Conservation (phyloP, 176 grass and related monocot species). For the Oryza punctata region DNA sequence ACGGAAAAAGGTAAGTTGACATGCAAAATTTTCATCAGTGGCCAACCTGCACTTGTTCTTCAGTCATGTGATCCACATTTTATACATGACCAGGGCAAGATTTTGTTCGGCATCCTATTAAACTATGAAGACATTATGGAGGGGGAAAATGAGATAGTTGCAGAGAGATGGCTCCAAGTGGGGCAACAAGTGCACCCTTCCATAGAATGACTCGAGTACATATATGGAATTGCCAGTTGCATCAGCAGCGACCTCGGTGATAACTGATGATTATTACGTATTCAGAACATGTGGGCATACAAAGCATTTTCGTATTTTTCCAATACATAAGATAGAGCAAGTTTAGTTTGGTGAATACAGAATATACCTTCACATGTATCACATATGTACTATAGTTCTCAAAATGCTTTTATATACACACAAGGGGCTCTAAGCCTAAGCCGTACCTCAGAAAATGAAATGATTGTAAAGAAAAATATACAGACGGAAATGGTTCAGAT, state of each 20-base stretch:
- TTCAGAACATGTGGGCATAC: not conserved
- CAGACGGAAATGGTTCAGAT: not conserved
- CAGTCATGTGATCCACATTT: not conserved
- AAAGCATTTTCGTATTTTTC: not conserved
- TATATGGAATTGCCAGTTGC: not conserved
- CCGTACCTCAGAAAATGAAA: not conserved
- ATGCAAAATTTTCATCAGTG: not conserved
- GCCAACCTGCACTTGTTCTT: not conserved
- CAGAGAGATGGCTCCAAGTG: conserved; percentile 74
- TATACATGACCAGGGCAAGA: conserved; percentile 62
- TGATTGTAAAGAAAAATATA: not conserved
- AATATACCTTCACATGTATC: conserved; percentile 1
- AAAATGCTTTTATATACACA: not conserved
- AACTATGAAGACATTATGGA: conserved; percentile 62
- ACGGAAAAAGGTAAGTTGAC: conserved; percentile 57
- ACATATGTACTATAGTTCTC: not conserved
- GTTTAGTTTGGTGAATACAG: not conserved
- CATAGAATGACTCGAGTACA: conserved; percentile 31
- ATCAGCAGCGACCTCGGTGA: not conserved
- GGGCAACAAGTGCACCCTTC: conserved; percentile 70
- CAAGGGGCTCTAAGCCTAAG: not conserved
- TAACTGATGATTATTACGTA: not conserved
- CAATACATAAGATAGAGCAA: not conserved
- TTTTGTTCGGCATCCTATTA: conserved; percentile 80
- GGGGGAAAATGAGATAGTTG: conserved; percentile 31